Evolutionary conservation across 345 rosid species (phyloP).

Genomic region (Camelina neglecta): DNA sequence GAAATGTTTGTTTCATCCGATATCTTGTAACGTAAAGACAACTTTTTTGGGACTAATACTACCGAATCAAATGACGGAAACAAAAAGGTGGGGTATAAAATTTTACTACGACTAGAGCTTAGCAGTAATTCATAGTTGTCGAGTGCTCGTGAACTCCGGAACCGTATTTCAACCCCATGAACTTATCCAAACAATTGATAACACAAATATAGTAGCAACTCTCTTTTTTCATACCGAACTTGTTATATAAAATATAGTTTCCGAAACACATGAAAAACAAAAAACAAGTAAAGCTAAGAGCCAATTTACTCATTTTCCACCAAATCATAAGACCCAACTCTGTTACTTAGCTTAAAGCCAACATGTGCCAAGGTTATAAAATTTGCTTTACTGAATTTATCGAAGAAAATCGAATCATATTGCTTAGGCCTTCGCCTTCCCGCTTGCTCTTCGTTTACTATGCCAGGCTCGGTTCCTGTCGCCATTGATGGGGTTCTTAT

Average conservation of each 20-base stretch:
- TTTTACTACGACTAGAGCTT: too few species aligned
- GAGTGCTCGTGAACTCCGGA: too few species aligned
- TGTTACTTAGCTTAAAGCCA: conserved; percentile 13
- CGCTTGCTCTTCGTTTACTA: conserved; percentile 62
- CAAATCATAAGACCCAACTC: conserved; percentile 19
- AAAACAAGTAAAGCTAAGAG: neutral
- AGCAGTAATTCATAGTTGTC: too few species aligned
- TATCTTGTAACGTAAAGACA: too few species aligned
- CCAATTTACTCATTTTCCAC: conserved; percentile 11
- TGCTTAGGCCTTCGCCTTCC: conserved; percentile 71
- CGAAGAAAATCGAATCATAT: conserved; percentile 1
- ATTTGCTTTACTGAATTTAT: conserved; percentile 2
- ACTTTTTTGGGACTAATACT: too few species aligned
- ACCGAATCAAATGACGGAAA: too few species aligned
- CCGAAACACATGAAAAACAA: conserved; percentile 1
- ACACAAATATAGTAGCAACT: too few species aligned
- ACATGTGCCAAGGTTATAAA: conserved; percentile 20
- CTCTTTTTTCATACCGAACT: neutral
- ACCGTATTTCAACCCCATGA: too few species aligned
- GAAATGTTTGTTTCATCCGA: too few species aligned
- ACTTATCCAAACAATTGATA: too few species aligned
- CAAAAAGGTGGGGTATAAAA: too few species aligned
- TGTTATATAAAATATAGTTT: neutral
- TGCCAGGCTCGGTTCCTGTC: conserved; percentile 64
- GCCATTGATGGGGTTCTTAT: conserved; percentile 65